These are phyloP conservation scores for Batkoa obscura DNA, from an alignment of 371 early-diverging fungal genomes.

Conservation along the genomic window DNA sequence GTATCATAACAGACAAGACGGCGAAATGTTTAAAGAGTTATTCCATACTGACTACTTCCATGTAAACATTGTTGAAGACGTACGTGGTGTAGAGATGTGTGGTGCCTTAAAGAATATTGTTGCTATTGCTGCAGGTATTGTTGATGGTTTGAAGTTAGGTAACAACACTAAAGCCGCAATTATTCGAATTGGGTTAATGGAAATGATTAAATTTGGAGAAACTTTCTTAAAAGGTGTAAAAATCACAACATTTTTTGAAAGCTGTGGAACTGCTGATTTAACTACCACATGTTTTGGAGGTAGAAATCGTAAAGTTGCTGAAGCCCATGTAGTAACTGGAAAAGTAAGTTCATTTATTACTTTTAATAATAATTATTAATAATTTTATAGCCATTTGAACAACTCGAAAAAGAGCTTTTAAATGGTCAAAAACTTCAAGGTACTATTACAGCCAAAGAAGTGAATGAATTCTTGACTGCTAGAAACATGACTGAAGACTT, in stretches of 20 bases:
- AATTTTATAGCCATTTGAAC: slow-evolving; percentile 59
- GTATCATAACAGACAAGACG: slow-evolving; percentile 36
- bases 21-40: slow-evolving; percentile 47
- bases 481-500: slow-evolving; percentile 32
- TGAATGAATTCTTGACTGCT: slow-evolving; percentile 54
- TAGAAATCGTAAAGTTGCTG: slow-evolving; percentile 86
- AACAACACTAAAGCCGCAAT: slow-evolving; percentile 95
- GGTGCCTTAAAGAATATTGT: slow-evolving; percentile 98
- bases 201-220: slow-evolving; percentile 87
- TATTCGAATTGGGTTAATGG: slow-evolving; percentile 87
- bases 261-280: slow-evolving; percentile 82
- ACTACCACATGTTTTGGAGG: slow-evolving; percentile 95
- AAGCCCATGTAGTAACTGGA: slow-evolving; percentile 72
- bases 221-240: slow-evolving; percentile 55
- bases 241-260: slow-evolving; percentile 88
- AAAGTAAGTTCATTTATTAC: too few relatives aligned
- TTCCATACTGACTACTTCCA: slow-evolving; percentile 82
- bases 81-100: slow-evolving; percentile 87
- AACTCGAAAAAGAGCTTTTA: slow-evolving; percentile 74
- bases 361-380: too few relatives aligned
- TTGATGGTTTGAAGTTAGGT: slow-evolving; percentile 61
- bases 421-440: slow-evolving; percentile 98
- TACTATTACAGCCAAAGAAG: slow-evolving; percentile 76
- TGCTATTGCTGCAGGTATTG: slow-evolving; percentile 94
- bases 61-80: slow-evolving; percentile 65